These are phyloP conservation scores for Trifolium dubium DNA, from an alignment of 306 rosid species.

Conservation along the genomic window DNA sequence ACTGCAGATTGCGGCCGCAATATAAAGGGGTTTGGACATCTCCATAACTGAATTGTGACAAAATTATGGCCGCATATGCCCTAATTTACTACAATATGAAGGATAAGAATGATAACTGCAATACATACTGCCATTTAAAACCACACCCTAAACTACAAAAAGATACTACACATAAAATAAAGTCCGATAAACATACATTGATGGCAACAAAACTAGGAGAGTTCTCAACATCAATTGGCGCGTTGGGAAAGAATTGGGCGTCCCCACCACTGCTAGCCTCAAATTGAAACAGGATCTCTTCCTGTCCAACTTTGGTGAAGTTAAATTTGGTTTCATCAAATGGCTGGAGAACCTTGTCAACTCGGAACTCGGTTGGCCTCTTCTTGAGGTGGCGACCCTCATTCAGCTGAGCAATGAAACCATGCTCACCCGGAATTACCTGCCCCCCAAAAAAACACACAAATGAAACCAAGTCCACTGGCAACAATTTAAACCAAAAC, in stretches of 20 bases:
- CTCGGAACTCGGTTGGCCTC: slow-evolving; percentile 93
- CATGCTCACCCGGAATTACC: slow-evolving; percentile 84
- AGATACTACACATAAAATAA: not conserved
- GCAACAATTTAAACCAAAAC: not conserved
- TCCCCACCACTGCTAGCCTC: slow-evolving; percentile 71
- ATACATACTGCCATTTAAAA: not conserved
- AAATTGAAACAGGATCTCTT: slow-evolving; percentile 87
- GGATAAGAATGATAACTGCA: not conserved
- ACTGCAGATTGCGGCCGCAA: not conserved
- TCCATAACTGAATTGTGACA: not conserved
- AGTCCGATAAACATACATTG: slow-evolving; percentile 56
- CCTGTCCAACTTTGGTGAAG: slow-evolving; percentile 98
- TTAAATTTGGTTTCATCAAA: slow-evolving; percentile 90
- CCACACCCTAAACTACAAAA: not conserved
- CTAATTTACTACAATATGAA: not conserved
- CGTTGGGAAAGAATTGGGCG: slow-evolving; percentile 70
- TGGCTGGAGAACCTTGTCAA: slow-evolving; percentile 96
- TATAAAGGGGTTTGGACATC: not conserved
- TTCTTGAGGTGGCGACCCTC: slow-evolving; percentile 99
- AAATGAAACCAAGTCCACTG: slow-evolving; percentile 14
- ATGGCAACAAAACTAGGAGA: slow-evolving; percentile 91
- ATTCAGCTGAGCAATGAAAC: slow-evolving; percentile 95
- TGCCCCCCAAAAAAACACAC: slow-evolving; percentile 25
- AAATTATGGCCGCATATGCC: not conserved
- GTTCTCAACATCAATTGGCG: slow-evolving; percentile 66